phyloP scores from a whole-genome alignment of 2,329 filamentous ascomycete genomes.

The Knufia fluminis region DNA sequence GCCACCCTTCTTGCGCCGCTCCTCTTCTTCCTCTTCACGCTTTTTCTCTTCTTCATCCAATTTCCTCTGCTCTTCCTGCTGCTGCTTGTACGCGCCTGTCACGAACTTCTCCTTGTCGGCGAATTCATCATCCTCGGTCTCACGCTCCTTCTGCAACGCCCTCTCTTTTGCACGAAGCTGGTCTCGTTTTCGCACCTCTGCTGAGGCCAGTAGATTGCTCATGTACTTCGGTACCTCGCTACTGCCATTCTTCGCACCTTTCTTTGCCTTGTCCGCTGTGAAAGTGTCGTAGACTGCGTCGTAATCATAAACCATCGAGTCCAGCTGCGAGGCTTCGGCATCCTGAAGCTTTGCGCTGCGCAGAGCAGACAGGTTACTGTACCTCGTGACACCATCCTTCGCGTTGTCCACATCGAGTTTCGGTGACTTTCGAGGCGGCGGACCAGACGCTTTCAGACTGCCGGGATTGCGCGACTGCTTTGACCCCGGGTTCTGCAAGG shows the following conservation, averaged over 20 bases:
- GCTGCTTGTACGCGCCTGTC: conserved; percentile 54
- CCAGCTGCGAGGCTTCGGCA: conserved; percentile 34
- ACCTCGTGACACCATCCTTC: conserved; percentile 24
- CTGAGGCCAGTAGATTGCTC: conserved; percentile 48
- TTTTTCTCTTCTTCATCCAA: conserved; percentile 51
- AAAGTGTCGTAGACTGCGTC: conserved; percentile 41
- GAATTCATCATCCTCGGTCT: conserved; percentile 57
- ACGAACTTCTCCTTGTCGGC: conserved; percentile 60
- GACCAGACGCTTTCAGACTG: conserved; percentile 8
- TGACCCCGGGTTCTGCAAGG: conserved; percentile 11
- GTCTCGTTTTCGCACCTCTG: conserved; percentile 54
- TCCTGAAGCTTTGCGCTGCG: conserved; percentile 39
- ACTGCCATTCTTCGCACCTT: conserved; percentile 12
- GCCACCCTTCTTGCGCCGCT: conserved; percentile 36
- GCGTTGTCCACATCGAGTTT: conserved; percentile 19
- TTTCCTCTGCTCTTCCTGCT: conserved; percentile 51
- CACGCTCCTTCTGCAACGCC: conserved; percentile 50
- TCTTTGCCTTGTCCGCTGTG: conserved; percentile 23
- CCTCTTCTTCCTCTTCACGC: conserved; percentile 46
- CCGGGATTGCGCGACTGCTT: conserved; percentile 24
- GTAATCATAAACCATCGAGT: conserved; percentile 42
- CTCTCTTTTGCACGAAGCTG: conserved; percentile 54
- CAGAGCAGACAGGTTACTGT: conserved; percentile 38
- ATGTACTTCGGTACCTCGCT: conserved; percentile 49
- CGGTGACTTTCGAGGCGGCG: conserved; percentile 29